Evolutionary conservation across 345 rosid species (phyloP).

Genomic region (Alliaria petiolata): DNA sequence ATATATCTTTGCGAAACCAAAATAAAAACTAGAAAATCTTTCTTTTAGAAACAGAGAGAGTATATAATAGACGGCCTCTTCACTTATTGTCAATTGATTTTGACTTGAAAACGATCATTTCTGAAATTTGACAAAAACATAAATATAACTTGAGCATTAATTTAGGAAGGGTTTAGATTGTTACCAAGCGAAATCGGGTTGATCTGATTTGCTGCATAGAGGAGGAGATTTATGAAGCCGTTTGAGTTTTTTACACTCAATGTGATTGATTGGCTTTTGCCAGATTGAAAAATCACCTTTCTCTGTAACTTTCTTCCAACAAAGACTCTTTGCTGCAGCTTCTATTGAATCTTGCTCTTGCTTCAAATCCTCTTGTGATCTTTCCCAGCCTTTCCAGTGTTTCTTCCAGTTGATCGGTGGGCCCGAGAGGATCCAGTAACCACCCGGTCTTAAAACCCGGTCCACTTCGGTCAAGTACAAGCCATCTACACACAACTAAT

Average conservation of each 20-base stretch:
- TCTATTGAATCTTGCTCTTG: slow-evolving; percentile 89
- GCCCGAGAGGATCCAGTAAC: slow-evolving; percentile 92
- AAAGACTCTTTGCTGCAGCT: slow-evolving; percentile 59
- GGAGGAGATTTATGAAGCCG: slow-evolving; percentile 51
- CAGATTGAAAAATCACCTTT: slow-evolving; percentile 65
- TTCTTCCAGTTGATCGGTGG: slow-evolving; percentile 91
- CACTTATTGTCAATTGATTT: background rate
- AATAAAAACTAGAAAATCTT: no score
- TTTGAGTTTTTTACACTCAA: slow-evolving; percentile 58
- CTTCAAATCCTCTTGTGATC: slow-evolving; percentile 74
- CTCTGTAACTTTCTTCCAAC: slow-evolving; percentile 92
- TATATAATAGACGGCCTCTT: background rate
- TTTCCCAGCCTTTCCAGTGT: slow-evolving; percentile 95
- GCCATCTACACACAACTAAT: slow-evolving; percentile 52
- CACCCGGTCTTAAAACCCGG: slow-evolving; percentile 87
- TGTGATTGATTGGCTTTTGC: slow-evolving; percentile 86
- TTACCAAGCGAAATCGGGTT: slow-evolving; percentile 79
- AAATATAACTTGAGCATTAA: background rate
- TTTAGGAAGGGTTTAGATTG: background rate
- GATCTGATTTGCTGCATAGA: slow-evolving; percentile 62
- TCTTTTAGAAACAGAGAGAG: background rate
- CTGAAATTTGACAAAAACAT: background rate
- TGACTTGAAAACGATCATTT: background rate
- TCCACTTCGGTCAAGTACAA: slow-evolving; percentile 84
- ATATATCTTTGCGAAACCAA: no score